Percentiles rank a stretch among this genome's conserved stretches.
Evolutionary conservation across 2,329 filamentous ascomycete genomes (phyloP).

Genomic region (Verticillium alfalfae): DNA sequence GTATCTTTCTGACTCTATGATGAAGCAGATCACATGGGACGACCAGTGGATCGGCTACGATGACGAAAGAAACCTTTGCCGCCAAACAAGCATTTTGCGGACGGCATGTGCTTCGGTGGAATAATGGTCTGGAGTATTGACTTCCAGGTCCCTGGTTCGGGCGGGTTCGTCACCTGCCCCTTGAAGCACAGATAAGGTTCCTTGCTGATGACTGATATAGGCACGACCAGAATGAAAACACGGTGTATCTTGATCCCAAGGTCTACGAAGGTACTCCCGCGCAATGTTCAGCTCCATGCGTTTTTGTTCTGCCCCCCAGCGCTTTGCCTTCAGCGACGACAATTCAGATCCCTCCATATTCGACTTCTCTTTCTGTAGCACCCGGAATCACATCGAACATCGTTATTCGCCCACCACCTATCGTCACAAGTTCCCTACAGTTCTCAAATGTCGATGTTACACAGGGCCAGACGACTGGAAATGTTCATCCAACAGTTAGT

Average conservation of each 20-base stretch:
- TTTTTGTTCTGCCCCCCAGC: background rate
- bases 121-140: conserved; percentile 25
- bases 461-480: background rate
- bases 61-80: conserved; percentile 13
- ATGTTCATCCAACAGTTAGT: background rate
- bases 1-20: conserved; percentile 41
- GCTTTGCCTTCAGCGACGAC: background rate
- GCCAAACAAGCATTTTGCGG: conserved; percentile 20
- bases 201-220: too few species aligned
- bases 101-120: conserved; percentile 21
- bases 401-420: background rate
- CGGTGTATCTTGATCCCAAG: background rate
- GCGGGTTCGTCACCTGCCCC: too few species aligned
- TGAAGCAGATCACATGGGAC: conserved; percentile 20
- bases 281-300: background rate
- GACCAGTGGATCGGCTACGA: conserved; percentile 20
- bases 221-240: too few species aligned
- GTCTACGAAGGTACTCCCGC: background rate
- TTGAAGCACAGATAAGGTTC: too few species aligned
- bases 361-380: background rate
- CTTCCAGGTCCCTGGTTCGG: conserved; percentile 7
- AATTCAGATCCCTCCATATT: background rate
- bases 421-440: background rate
- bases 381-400: background rate
- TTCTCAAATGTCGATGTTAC: conserved; percentile 1